Base-by-base conservation (phyloP, 2,329 filamentous ascomycete species). In the Harringtonia lauricola region DNA sequence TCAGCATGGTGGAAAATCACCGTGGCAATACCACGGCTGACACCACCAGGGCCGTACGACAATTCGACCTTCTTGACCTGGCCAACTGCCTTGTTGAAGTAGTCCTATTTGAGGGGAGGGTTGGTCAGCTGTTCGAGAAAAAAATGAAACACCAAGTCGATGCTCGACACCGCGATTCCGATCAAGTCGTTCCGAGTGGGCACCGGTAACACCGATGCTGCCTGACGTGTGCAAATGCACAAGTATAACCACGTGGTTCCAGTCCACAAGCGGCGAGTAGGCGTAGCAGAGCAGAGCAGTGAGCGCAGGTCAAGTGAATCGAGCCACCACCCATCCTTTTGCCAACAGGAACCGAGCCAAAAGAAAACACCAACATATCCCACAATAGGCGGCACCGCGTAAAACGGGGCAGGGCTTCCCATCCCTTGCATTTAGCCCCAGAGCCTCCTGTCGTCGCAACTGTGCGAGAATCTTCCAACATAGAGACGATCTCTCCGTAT, bases 31-130 rank as follows among this genome's bases (percentile, higher is more conserved):
- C 92, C 92, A 60, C 88, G 86, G 74, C 89, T 95, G 54, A 81
- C 78, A 51, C 90, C 90, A 60, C 86, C 87, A 51, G 90, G 86
- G 57, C 90, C 92, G 67, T 98, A 98, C 41, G 86, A 87, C 56
- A 98, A 73, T 55, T 92, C 81, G 51, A 94, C 86, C 65, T 77
- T 83, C 76, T 94, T 95, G 66, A 96, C 86, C 51, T 84, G 78
- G 54, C 89, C 90, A 63, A 95, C 80, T 56, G 86, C 83, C 60
- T 86, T 83, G 59, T 74, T 68, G 65, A 98, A 96, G 67, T 96
- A 98, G 70, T 98, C 92, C 92, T 98, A 87, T 66, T 68, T 65
- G 65, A 64, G 66, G 64, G 64, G 71, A 70, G 59, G 58, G 62
- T 69, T 65, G 81, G 87, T 79, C 87, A 83, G 85, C 47, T 49